Base-by-base conservation (phyloP, 306 rosid genomes). In the Oemleria cerasiformis region DNA sequence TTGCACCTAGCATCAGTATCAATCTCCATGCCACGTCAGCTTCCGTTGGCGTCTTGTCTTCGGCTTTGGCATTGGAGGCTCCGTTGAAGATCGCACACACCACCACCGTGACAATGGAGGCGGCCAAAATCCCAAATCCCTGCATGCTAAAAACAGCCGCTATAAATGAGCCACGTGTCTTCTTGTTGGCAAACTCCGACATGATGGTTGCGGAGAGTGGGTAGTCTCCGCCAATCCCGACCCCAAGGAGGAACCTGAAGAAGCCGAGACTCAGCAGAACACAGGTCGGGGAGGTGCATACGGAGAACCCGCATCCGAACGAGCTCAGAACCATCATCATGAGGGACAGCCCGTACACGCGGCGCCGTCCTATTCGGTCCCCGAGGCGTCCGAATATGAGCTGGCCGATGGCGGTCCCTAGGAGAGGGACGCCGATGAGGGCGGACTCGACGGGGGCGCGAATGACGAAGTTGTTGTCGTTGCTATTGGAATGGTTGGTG, bases 131-230 rank as follows among this genome's bases (percentile, higher is more conserved):
- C 53, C 97, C 97, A 23, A 91, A 75, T 0, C 96, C 97, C 74
- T 91, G 97, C 97, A 91, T 88, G 6, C 92, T 84, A 74, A 91
- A 91, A 44, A 88, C 96, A 0, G 91, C 96, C 1, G 96, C 97
- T 71, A 91, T 88, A 79, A 91, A 91, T 16, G 96, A 75, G 0
- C 97, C 97, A 48, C 97, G 80, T 0, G 97, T 91, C 66, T 40
- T 81, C 83, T 84, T 85, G 80, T 88, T 91, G 0, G 97, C 96
- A 63, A 88, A 91, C 73, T 91, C 97, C 8, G 97, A 91, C 97
- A 91, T 91, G 43, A 91, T 91, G 15, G 97, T 91, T 0, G 97
- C 84, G 4, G 97, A 91, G 12, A 91, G 41, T 0, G 97, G 97
- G 58, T 91, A 87, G 76, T 91, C 97, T 9, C 97, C 97, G 0